Percentiles rank a stretch among this genome's conserved stretches.
phyloP scores from a whole-genome alignment of 2,329 filamentous ascomycete genomes.

The Ophiostoma angusticollis region DNA sequence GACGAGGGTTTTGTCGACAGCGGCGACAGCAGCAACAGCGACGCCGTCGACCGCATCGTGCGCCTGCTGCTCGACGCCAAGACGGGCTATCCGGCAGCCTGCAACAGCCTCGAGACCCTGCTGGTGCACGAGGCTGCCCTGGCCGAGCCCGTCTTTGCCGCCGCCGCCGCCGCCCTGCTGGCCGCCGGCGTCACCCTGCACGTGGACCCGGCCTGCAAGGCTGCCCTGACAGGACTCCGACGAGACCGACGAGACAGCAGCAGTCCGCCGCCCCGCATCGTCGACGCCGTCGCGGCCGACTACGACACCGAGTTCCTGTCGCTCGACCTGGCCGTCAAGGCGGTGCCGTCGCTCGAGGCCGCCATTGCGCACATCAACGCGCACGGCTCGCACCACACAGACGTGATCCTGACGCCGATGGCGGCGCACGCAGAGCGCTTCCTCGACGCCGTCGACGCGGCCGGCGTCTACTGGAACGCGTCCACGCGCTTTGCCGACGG shows the following conservation, averaged over 20 bases:
- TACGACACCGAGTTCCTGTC: slow-evolving; percentile 84
- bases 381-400: slow-evolving; percentile 89
- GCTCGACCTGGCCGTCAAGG: slow-evolving; percentile 72
- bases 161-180: slow-evolving; percentile 55
- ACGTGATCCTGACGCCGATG: slow-evolving; percentile 69
- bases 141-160: slow-evolving; percentile 50
- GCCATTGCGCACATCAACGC: slow-evolving; percentile 83
- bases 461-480: slow-evolving; percentile 94
- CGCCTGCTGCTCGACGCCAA: slow-evolving; percentile 85
- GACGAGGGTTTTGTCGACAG: slow-evolving; percentile 52
- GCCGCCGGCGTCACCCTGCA: slow-evolving; percentile 66
- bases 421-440: slow-evolving; percentile 61
- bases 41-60: no score
- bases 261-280: slow-evolving; percentile 35
- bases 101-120: slow-evolving; percentile 87
- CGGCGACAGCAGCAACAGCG: slow-evolving; percentile 56
- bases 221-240: slow-evolving; percentile 35
- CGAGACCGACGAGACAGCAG: no score
- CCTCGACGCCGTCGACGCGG: slow-evolving; percentile 74
- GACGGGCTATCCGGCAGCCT: slow-evolving; percentile 86
- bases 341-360: slow-evolving; percentile 52
- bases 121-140: slow-evolving; percentile 67
- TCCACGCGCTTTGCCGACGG: slow-evolving; percentile 91
- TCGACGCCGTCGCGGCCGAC: slow-evolving; percentile 56
- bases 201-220: slow-evolving; percentile 60